Conservation (phyloP, 192 early-diverging fungal species). For the Coemansia sp. region DNA sequence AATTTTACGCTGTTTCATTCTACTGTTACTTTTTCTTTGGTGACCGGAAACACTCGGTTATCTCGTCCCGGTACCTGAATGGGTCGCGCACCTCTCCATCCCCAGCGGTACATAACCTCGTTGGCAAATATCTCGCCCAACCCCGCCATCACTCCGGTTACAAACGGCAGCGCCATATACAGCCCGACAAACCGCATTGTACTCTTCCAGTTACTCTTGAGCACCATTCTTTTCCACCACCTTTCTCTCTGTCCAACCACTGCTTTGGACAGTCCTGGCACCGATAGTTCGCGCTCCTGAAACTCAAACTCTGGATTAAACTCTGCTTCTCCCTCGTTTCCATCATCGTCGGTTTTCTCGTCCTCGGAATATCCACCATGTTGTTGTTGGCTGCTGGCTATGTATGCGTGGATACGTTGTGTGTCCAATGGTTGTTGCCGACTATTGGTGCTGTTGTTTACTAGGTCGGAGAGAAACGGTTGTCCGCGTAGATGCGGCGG, state of each 20-base stretch:
- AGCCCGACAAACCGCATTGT: slow-evolving; percentile 28
- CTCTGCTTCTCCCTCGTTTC: slow-evolving; percentile 8
- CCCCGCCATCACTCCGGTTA: slow-evolving; percentile 59
- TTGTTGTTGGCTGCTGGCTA: slow-evolving; percentile 8
- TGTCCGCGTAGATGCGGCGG: slow-evolving; percentile 8
- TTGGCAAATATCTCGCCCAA: slow-evolving; percentile 84
- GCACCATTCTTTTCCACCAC: slow-evolving; percentile 15
- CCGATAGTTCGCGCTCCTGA: neutral
- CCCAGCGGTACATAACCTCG: slow-evolving; percentile 71
- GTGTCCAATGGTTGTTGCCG: neutral
- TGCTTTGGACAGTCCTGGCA: slow-evolving; percentile 1
- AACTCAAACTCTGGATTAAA: slow-evolving; percentile 13
- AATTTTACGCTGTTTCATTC: slow-evolving; percentile 1
- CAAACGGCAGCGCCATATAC: slow-evolving; percentile 54
- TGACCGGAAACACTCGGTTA: slow-evolving; percentile 29
- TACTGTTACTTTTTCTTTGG: neutral
- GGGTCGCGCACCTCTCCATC: slow-evolving; percentile 61
- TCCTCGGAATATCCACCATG: neutral
- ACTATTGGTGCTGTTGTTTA: neutral
- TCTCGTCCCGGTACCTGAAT: slow-evolving; percentile 34
- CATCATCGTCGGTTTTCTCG: neutral
- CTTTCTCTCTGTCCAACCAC: neutral
- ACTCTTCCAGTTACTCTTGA: slow-evolving; percentile 12
- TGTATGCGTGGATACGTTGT: slow-evolving; percentile 16
- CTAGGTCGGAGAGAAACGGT: slow-evolving; percentile 3